A percentile compares a stretch with the other conserved stretches of the same genome.
phyloP scores from a whole-genome alignment of 192 early-diverging fungal species.

The Coemansia sp. region DNA sequence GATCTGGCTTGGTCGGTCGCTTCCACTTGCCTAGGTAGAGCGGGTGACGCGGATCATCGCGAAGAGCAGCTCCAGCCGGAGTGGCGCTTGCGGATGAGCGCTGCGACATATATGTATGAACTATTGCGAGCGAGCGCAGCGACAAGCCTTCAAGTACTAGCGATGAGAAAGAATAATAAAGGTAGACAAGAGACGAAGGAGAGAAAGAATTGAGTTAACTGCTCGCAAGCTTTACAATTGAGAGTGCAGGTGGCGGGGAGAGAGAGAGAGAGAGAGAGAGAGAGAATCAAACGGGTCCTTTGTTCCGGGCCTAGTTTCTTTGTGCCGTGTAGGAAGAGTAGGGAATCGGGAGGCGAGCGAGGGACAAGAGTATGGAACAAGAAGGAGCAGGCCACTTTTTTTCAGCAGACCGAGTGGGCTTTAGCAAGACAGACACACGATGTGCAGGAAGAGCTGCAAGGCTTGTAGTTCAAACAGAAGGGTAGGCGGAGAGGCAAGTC shows the following conservation, averaged over 20 bases:
- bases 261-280: too few species aligned
- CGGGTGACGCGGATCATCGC: slow-evolving; percentile 64
- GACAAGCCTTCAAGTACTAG: neutral
- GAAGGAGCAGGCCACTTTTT: neutral
- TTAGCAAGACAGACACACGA: neutral
- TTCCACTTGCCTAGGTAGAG: slow-evolving; percentile 81
- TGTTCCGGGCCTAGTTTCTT: neutral
- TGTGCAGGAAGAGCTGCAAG: neutral
- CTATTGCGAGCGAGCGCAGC: neutral
- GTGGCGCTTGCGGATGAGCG: slow-evolving; percentile 27
- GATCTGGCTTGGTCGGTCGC: slow-evolving; percentile 65
- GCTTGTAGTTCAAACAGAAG: neutral
- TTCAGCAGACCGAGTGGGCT: neutral
- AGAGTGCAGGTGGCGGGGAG: neutral
- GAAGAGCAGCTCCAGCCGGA: slow-evolving; percentile 15
- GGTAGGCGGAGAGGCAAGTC: neutral
- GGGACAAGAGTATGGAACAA: neutral
- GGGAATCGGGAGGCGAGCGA: neutral
- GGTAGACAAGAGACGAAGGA: neutral
- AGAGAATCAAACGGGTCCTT: slow-evolving; percentile 1
- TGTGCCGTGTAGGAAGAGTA: neutral
- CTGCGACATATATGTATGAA: slow-evolving; percentile 30
- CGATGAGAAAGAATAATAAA: neutral
- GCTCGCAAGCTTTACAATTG: neutral
- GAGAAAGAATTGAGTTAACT: neutral